A percentile compares a stretch with the other conserved stretches of the same genome.
These are phyloP conservation scores for Botryosphaeria agaves DNA, from an alignment of 2,329 filamentous ascomycete species.

Conservation along the genomic window DNA sequence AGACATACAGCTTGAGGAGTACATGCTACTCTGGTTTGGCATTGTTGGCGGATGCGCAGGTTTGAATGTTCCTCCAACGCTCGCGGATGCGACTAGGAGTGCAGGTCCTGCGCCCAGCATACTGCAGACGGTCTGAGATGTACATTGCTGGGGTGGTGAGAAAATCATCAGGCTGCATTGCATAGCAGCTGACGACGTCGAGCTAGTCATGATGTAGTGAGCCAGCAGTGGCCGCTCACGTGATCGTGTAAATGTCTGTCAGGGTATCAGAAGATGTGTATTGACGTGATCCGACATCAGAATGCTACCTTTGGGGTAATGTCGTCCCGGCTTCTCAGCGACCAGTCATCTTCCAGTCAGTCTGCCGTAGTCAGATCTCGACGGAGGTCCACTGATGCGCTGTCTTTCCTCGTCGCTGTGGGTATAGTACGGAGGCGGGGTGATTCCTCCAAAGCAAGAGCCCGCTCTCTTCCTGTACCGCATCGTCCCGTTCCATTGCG, in stretches of 20 bases:
- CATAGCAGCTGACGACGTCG: no score
- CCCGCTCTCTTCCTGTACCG: not conserved
- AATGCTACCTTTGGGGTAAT: not conserved
- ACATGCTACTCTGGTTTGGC: constrained; percentile 82
- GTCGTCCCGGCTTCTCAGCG: no score
- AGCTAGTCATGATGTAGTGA: no score
- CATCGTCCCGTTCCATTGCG: not conserved
- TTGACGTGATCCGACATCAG: not conserved
- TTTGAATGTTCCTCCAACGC: constrained; percentile 55
- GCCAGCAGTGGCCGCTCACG: no score
- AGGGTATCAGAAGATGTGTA: not conserved
- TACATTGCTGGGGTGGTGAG: no score
- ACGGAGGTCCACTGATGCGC: not conserved
- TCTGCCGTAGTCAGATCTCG: not conserved
- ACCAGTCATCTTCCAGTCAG: not conserved
- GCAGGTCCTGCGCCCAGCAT: no score
- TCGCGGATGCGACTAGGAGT: no score
- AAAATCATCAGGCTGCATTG: no score
- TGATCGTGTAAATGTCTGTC: no score
- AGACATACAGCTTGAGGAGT: constrained; percentile 36
- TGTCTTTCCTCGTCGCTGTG: not conserved
- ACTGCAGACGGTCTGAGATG: no score
- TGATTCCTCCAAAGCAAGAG: no score
- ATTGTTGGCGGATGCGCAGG: constrained; percentile 66
- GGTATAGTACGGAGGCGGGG: no score